Evolutionary conservation across 306 rosid genomes (phyloP).

Genomic region (Vigna nakashimae): DNA sequence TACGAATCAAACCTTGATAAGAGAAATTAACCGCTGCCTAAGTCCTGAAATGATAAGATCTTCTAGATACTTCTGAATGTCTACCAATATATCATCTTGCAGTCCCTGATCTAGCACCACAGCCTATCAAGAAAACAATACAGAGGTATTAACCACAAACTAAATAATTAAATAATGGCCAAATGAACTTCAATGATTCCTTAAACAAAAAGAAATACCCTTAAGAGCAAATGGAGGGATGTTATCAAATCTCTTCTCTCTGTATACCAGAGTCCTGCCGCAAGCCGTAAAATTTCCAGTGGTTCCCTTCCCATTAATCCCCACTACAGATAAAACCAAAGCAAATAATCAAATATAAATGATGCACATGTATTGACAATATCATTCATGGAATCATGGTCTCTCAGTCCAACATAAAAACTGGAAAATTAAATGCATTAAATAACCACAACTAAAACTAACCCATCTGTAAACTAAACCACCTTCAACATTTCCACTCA

Average conservation of each 20-base stretch:
- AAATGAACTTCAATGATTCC: slow-evolving; percentile 35
- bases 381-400: slow-evolving; percentile 18
- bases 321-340: slow-evolving; percentile 64
- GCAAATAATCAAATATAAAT: slow-evolving; percentile 27
- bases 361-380: neutral
- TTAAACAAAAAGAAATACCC: slow-evolving; percentile 61
- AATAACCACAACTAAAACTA: neutral
- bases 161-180: slow-evolving; percentile 10
- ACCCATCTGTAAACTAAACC: neutral
- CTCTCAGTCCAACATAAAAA: neutral
- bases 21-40: slow-evolving; percentile 81
- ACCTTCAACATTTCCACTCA: neutral
- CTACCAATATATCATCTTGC: slow-evolving; percentile 74
- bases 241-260: slow-evolving; percentile 94
- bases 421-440: neutral
- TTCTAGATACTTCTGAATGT: slow-evolving; percentile 85
- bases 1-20: slow-evolving; percentile 74
- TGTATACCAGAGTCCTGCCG: slow-evolving; percentile 95
- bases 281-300: slow-evolving; percentile 76
- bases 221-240: slow-evolving; percentile 79
- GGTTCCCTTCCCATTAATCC: slow-evolving; percentile 94
- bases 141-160: slow-evolving; percentile 32
- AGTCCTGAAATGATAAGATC: slow-evolving; percentile 83
- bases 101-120: slow-evolving; percentile 96
- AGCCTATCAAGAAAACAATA: slow-evolving; percentile 64